Evolutionary conservation across 2,329 filamentous ascomycete species (phyloP), one percentile per base, ranked within the genome.

Genomic region (Cercospora beticola): DNA sequence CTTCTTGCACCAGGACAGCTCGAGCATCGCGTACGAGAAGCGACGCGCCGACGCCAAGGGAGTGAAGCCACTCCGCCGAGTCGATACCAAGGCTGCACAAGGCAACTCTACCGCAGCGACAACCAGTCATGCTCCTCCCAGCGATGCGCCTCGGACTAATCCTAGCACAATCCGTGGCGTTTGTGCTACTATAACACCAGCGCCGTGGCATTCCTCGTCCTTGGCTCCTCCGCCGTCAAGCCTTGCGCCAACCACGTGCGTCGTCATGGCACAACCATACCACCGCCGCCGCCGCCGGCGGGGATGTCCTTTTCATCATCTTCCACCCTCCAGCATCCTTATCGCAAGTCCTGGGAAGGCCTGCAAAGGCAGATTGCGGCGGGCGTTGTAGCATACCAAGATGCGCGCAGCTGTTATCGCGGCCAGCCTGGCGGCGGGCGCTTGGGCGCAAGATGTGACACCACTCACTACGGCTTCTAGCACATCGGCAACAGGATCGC

Each of bases 401-500:
- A 66, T 61, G 58, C 58, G 56, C 49, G 40, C 62, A 8, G 28
- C 28, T 8, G 14, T 36, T n/a, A 18, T 67, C 40, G 12, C 64
- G 23, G 21, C 49, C 18, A 65, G 64, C 56, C 57, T 70, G 31
- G 36, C 66, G 14, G 63, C 63, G n/a, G 28, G 26, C 52, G 66
- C 56, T 60, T n/a, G 10, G 14, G 63, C 68, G 40, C 68, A 70
- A 56, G 63, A 68, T 21, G 58, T n/a, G 28, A 64, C 65, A 40
- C 49, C 52, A 18, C 58, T 36, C 43, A 18, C 56, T 26, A 61
- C 69, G 59, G n/a, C 54, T 5, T 58, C 68, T 2, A 64, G 26
- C 23, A 60, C 33, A 30, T n/a, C 61, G 36, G n/a, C 64, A 12
- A 61, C 30, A 23, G 40, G 23, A 54, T 36, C 68, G n/a, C 10